Base-by-base conservation (phyloP, 805 yeast species). In the Candida alai region DNA sequence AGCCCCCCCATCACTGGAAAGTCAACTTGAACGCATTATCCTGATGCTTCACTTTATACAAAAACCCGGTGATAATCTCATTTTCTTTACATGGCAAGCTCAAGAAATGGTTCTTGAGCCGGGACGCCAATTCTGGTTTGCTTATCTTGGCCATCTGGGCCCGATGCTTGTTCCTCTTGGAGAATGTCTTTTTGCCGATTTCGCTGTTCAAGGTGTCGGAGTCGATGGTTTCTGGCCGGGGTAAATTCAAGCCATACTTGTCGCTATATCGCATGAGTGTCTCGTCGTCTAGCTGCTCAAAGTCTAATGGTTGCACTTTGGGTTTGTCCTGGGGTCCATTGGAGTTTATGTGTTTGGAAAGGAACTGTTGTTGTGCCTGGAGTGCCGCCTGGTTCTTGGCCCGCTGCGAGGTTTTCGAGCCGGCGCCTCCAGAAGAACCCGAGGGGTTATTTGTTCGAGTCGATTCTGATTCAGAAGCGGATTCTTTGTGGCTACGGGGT, bases 61-160 rank as follows among this genome's bases (percentile, higher is more conserved):
- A 68, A 54, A 90, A 93, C 49, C 84, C 88, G 23, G 96, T 86
- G 24, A 90, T 78, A 20, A 84, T 78, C 48, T 90, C 97, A 38
- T 81, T 78, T 51, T 90, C 98, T 47, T 84, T 78, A 3, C 78
- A 77, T 9, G 74, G 70, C 17, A 65, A 40, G 33, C 55, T 65
- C 43, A 70, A 48, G 47, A 89, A 86, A 56, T 90, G 97, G 36
- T 71, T 73, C 57, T 77, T 80, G 17, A 80, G 78, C 17, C 70
- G 70, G 2, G 55, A 56, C 0, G 86, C 82, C 20, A 82, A 67
- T 41, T 78, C 84, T 3, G 62, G 62, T 53, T 80, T 83, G 30
- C 78, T 50, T 6, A 80, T 65, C 29, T 85, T 58, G 30, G 65
- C 65, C 24, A 53, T 43, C 6, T 45, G 35, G 31, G 43, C 45